Evolutionary conservation across 352 stramenopile species (phyloP).

Genomic region (Globisporangium megalacanthum): DNA sequence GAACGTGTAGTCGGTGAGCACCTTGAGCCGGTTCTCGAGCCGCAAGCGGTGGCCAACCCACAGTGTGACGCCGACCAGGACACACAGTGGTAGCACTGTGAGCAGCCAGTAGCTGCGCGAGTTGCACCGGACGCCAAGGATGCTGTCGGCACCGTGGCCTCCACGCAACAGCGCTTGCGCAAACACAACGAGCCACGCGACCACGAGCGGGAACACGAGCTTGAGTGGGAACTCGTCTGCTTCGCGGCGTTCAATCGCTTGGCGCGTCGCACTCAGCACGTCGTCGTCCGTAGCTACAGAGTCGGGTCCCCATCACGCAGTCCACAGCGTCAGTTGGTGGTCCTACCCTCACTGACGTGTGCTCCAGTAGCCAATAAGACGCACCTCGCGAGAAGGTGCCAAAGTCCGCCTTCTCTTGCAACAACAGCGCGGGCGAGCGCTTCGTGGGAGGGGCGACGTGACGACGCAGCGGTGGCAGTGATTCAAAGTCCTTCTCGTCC

Average conservation of each 20-base stretch:
- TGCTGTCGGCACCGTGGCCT: slow-evolving; percentile 55
- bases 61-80: slow-evolving; percentile 60
- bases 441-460: neutral
- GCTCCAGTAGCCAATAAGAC: neutral
- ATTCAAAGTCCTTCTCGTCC: slow-evolving; percentile 64
- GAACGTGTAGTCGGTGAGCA: slow-evolving; percentile 73
- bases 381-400: slow-evolving; percentile 28
- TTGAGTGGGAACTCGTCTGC: slow-evolving; percentile 47
- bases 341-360: too few species aligned
- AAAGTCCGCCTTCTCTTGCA: slow-evolving; percentile 25
- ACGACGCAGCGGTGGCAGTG: slow-evolving; percentile 34
- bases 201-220: slow-evolving; percentile 48
- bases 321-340: too few species aligned
- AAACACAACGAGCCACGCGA: slow-evolving; percentile 70
- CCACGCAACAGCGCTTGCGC: slow-evolving; percentile 67
- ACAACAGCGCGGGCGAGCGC: neutral
- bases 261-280: slow-evolving; percentile 25
- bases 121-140: slow-evolving; percentile 93
- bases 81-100: slow-evolving; percentile 76
- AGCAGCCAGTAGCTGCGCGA: slow-evolving; percentile 90
- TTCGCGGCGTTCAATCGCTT: slow-evolving; percentile 41
- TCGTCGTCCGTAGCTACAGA: slow-evolving; percentile 29
- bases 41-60: slow-evolving; percentile 53
- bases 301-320: too few species aligned
- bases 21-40: slow-evolving; percentile 66